Percentiles rank a stretch among this genome's conserved stretches.
Evolutionary conservation across 306 rosid genomes (phyloP).

Genomic region (Hippophae gyantsensis): DNA sequence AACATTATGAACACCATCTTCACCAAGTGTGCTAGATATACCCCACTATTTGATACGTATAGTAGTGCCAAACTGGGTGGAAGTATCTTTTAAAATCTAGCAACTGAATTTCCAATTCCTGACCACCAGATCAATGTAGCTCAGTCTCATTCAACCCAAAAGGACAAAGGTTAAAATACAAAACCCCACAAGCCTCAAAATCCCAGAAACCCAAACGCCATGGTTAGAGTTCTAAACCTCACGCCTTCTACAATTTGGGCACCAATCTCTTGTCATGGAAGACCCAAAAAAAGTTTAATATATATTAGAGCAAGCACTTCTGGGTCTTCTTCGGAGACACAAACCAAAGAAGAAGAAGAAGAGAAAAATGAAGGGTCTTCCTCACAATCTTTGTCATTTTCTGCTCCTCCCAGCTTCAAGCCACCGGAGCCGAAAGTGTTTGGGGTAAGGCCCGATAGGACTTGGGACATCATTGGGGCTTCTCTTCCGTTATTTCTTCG

Average conservation of each 20-base stretch:
- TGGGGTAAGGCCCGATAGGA: constrained; percentile 52
- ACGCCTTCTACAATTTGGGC: constrained; percentile 26
- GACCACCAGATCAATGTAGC: too few relatives aligned
- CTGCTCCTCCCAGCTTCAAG: constrained; percentile 80
- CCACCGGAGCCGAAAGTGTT: constrained; percentile 85
- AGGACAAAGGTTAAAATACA: too few relatives aligned
- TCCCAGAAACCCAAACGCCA: constrained; percentile 8
- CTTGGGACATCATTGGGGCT: constrained; percentile 48
- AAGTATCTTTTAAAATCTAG: too few relatives aligned
- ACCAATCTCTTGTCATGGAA: constrained; percentile 26
- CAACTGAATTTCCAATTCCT: too few relatives aligned
- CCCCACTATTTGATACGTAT: too few relatives aligned
- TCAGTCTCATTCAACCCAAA: too few relatives aligned
- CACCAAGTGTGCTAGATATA: too few relatives aligned
- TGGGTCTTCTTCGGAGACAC: constrained; percentile 24
- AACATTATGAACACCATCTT: too few relatives aligned
- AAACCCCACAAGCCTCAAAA: background rate
- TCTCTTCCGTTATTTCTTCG: constrained; percentile 57
- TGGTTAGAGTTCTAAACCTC: constrained; percentile 50
- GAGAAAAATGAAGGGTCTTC: constrained; percentile 14
- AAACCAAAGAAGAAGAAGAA: constrained; percentile 25
- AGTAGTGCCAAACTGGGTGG: too few relatives aligned
- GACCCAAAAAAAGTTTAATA: constrained; percentile 18
- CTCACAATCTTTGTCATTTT: constrained; percentile 20
- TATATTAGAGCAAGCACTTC: constrained; percentile 49